Base-by-base conservation (phyloP, 768 basidiomycete species). In the Collybia mongolica region DNA sequence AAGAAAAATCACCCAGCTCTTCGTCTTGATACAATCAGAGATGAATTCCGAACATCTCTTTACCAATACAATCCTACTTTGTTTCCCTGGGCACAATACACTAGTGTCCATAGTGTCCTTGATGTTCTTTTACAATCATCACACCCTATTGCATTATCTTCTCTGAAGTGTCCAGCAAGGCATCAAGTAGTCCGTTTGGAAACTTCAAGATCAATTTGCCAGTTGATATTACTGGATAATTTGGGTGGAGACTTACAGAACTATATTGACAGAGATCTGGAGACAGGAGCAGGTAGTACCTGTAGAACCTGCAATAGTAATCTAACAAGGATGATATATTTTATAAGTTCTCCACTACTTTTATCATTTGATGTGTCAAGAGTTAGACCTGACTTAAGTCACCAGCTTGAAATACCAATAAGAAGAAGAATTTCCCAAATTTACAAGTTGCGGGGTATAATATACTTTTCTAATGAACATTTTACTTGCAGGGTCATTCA, bases 391-490 rank as follows among this genome's bases (percentile, higher is more conserved):
- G 2, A 19, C 15, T 32, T 9, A 46, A 46, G 17, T 29, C 22
- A 28, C 22, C 17, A 15, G 22, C 36, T 46, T 32, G 22, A 20
- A 48, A 36, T 37, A n/a, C 20, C 17, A 20, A 23, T 37, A 6
- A 37, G 38, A 14, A 19, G 19, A 23, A 32, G 32, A 49, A 38
- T 23, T 24, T 26, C 18, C n/a, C 37, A 22, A 39, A 22, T 47
- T 19, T 28, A 46, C 26, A 28, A 28, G 26, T 26, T 52, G 15
- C 39, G 39, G 12, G 51, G 51, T 39, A n/a, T 52, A 15, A 22
- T 52, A 8, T 52, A 52, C 47, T 39, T 38, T 47, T 45, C 36
- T 28, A 28, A 41, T 26, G 26, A 40, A 39, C 51, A 52, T 18
- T 52, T 52, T 41, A 52, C 46, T 19, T 46, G 44, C 20, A 32